These are phyloP conservation scores for Excoecaria cochinchinensis DNA, from an alignment of 345 rosid genomes.

Conservation along the genomic window DNA sequence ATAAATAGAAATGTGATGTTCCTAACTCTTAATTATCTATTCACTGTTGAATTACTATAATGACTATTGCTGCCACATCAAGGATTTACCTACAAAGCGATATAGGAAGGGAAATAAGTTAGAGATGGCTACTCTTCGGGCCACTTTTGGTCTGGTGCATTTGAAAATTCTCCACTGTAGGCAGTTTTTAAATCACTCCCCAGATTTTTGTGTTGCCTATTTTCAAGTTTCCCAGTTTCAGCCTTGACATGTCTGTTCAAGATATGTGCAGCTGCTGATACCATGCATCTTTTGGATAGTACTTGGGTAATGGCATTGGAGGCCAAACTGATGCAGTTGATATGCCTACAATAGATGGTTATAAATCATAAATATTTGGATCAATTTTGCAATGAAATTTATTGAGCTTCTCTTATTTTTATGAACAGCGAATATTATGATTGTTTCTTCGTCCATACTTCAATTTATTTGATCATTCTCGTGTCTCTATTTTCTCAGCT, in stretches of 20 bases:
- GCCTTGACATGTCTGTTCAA: not conserved
- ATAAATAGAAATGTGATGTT: not conserved
- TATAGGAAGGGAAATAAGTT: not conserved
- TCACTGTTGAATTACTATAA: not conserved
- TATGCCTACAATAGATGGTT: not conserved
- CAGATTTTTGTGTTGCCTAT: too few relatives aligned
- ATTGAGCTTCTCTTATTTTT: not conserved
- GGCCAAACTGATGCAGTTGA: too few relatives aligned
- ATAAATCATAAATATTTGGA: not conserved
- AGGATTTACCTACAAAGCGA: not conserved
- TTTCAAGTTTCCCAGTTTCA: too few relatives aligned
- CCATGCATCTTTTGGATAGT: not conserved
- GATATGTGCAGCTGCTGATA: not conserved
- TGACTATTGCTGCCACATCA: not conserved
- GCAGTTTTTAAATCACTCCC: too few relatives aligned
- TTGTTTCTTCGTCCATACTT: not conserved
- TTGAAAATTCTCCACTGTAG: too few relatives aligned
- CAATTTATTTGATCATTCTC: not conserved
- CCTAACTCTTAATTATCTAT: not conserved
- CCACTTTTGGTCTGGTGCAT: too few relatives aligned
- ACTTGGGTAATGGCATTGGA: too few relatives aligned
- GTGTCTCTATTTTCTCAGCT: conserved; percentile 28
- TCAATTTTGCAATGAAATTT: not conserved
- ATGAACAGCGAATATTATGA: not conserved
- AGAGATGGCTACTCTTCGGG: too few relatives aligned